phyloP scores from a whole-genome alignment of 139 green algal species.

The Zygnema cylindricum region DNA sequence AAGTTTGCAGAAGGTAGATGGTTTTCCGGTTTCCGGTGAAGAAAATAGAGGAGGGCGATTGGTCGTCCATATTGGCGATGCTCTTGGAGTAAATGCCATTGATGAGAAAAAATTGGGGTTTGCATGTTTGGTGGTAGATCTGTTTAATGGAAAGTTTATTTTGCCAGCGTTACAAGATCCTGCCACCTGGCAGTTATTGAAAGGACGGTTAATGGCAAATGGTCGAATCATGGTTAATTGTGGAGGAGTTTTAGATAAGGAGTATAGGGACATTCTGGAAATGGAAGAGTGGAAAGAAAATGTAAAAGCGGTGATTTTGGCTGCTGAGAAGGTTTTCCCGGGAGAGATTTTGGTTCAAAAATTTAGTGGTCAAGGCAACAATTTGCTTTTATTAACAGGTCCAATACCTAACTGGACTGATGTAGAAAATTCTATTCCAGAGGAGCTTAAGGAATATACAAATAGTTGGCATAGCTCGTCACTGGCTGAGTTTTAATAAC shows the following conservation, averaged over 20 bases:
- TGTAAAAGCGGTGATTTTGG: background rate
- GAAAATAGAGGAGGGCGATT: background rate
- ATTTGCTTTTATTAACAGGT: background rate
- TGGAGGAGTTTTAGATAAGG: background rate
- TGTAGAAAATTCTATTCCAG: background rate
- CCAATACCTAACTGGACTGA: background rate
- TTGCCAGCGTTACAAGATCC: background rate
- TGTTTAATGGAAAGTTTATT: background rate
- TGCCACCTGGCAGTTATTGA: conserved; percentile 9
- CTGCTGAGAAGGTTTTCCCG: background rate
- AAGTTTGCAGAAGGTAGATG: background rate
- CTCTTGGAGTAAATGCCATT: background rate
- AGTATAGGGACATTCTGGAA: background rate
- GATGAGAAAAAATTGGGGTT: background rate
- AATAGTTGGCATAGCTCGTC: background rate
- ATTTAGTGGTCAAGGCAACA: background rate
- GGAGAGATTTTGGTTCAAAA: background rate
- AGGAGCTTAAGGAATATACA: background rate
- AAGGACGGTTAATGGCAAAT: background rate
- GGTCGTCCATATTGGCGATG: conserved; percentile 6
- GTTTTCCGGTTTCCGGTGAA: background rate
- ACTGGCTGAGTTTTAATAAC: background rate
- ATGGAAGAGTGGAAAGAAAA: background rate
- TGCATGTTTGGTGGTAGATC: conserved; percentile 5
- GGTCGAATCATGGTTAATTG: conserved; percentile 14